Base-by-base conservation (phyloP, 306 rosid genomes). In the Rosa persica region DNA sequence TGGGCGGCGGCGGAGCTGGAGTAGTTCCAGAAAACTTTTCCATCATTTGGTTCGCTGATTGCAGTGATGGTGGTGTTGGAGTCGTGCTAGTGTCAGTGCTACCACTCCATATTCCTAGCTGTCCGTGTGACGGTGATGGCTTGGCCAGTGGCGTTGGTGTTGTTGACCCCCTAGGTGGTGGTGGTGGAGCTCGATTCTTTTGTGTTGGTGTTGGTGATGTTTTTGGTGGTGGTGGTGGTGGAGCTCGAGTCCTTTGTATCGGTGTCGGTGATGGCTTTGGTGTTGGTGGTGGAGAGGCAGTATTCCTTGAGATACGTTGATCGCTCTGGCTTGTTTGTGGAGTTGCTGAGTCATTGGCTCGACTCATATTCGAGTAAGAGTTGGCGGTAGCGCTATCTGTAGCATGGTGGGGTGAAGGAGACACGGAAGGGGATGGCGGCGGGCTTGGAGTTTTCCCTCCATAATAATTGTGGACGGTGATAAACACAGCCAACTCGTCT, bases 401-500 rank as follows among this genome's bases (percentile, higher is more conserved):
- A 30, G 49, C 68, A 0, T 49, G 73, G 23, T 22, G 47, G 6
- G 36, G 27, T 49, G 80, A 22, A 43, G 75, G 74, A 77, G 72
- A 43, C 7, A 3, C 16, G 10, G 60, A 5, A 2, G 79, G 79
- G 42, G 80, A 2, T 52, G 67, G 80, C 4, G 75, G 75, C 36
- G 67, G 80, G 75, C 74, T 67, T 11, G 30, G 80, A 4, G 74
- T 0, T 40, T 9, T 23, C 11, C 75, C 23, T 27, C 80, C 52
- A 57, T 52, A 67, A 20, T 54, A 20, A 17, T 10, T 22, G 64
- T 22, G 10, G 25, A 66, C 20, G 23, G 25, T 54, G 6, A 67
- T 67, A 19, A 52, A 39, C 58, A 27, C 10, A 65, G 40, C 62
- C 75, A 77, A 55, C 57, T 57, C 60, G 23, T 57, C 67, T 54